Percentiles rank a stretch among this genome's conserved stretches.
These are phyloP conservation scores for Aspergillus awamori DNA, from an alignment of 2,329 filamentous ascomycete genomes.

Conservation along the genomic window DNA sequence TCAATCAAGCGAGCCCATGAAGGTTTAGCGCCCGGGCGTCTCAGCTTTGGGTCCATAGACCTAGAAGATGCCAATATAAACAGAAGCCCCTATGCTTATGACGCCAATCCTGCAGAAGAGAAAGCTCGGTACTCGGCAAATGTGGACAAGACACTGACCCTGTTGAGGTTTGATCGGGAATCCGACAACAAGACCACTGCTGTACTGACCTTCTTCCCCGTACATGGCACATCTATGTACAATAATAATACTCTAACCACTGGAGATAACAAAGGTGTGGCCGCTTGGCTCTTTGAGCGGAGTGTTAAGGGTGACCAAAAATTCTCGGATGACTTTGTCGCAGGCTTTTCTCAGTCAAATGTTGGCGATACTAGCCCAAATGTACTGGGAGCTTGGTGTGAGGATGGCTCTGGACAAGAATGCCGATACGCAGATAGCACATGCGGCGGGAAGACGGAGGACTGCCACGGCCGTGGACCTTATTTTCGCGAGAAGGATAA, in stretches of 20 bases:
- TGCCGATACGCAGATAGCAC: constrained; percentile 72
- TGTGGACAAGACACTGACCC: constrained; percentile 76
- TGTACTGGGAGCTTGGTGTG: constrained; percentile 82
- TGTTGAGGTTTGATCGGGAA: constrained; percentile 75
- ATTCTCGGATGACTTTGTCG: constrained; percentile 72
- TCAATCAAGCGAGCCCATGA: constrained; percentile 83
- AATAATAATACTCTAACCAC: constrained; percentile 89
- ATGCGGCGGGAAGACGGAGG: constrained; percentile 57
- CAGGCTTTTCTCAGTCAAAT: constrained; percentile 88
- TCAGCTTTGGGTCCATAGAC: constrained; percentile 70
- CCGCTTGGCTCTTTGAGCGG: constrained; percentile 80
- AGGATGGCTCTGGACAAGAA: constrained; percentile 70
- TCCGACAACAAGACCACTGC: constrained; percentile 77
- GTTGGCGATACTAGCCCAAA: constrained; percentile 92
- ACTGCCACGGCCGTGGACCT: constrained; percentile 51
- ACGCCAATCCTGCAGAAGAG: constrained; percentile 79
- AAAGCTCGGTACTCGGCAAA: constrained; percentile 66
- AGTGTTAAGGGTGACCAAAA: constrained; percentile 58
- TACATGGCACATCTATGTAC: constrained; percentile 87
- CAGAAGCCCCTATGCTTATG: constrained; percentile 83
- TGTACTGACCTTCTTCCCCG: constrained; percentile 85
- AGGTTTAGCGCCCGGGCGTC: constrained; percentile 67
- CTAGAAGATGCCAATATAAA: constrained; percentile 82
- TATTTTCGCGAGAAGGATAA: constrained; percentile 49
- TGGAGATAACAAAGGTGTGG: constrained; percentile 96